Evolutionary conservation across 2,329 filamentous ascomycete genomes (phyloP).

Genomic region (Fusarium citri): DNA sequence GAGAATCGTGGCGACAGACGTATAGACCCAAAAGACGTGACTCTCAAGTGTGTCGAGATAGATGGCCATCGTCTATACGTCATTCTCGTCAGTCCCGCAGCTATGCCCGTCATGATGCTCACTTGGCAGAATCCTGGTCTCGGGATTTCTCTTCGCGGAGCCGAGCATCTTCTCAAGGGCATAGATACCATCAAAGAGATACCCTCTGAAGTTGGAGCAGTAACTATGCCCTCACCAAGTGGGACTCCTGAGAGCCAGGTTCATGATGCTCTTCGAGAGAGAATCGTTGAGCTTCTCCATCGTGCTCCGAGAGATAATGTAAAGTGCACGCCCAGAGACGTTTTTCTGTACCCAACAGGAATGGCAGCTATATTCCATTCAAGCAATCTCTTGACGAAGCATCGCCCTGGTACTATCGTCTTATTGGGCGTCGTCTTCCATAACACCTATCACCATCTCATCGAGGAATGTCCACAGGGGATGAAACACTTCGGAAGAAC

Average conservation of each 20-base stretch:
- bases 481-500: slow-evolving; percentile 62
- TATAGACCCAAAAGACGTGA: slow-evolving; percentile 51
- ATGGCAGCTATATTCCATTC: slow-evolving; percentile 64
- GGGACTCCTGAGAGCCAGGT: slow-evolving; percentile 54
- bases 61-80: slow-evolving; percentile 57
- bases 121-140: slow-evolving; percentile 61
- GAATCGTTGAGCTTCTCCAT: slow-evolving; percentile 57
- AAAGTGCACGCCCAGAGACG: slow-evolving; percentile 52
- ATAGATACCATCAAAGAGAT: slow-evolving; percentile 53
- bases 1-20: slow-evolving; percentile 51
- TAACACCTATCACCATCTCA: slow-evolving; percentile 60
- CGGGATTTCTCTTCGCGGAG: slow-evolving; percentile 59
- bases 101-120: slow-evolving; percentile 53
- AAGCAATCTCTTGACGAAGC: slow-evolving; percentile 53
- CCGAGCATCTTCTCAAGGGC: slow-evolving; percentile 56
- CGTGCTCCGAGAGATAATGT: slow-evolving; percentile 52
- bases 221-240: slow-evolving; percentile 49
- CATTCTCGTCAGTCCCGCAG: slow-evolving; percentile 54
- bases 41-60: slow-evolving; percentile 57
- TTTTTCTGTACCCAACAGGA: slow-evolving; percentile 66
- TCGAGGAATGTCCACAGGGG: slow-evolving; percentile 57
- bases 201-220: slow-evolving; percentile 36
- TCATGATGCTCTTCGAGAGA: slow-evolving; percentile 54
- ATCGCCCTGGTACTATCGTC: slow-evolving; percentile 53
- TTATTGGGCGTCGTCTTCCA: slow-evolving; percentile 65